Evolutionary conservation across 2,329 filamentous ascomycete genomes (phyloP), one percentile per base, ranked within the genome.

Genomic region (Pyrenophora tritici-repentis): DNA sequence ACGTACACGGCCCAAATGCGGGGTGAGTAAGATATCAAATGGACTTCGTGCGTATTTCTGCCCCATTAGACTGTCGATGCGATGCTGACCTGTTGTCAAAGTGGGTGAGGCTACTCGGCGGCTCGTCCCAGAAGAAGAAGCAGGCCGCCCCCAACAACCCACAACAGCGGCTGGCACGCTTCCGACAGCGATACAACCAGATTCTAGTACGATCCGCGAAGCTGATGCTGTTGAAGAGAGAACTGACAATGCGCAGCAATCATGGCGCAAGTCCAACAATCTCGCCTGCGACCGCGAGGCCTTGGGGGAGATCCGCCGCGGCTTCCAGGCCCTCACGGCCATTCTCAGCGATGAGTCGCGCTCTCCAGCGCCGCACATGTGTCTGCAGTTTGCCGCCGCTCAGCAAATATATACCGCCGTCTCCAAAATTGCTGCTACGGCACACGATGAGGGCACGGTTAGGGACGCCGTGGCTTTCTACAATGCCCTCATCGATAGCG

Each of bases 331-430:
- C 41, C 73, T 87, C 20, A 83, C 81, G 52, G 76, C 78, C 61
- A 87, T 96, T 65, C 86, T 97, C 58, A 87, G 85, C 76, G 91
- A 97, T 76, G 93, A 97, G 76, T 90, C 89, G 53, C 88, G 91
- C 60, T 86, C 91, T 36, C 91, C 92, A 4, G 83, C 91, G 20
- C 93, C 93, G 6, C 93, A 97, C 73, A 89, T 92, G 3, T 99
- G 94, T 76, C 89, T 97, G 32, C 83, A 87, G 64, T 97, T 93
- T 75, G 89, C 90, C 53, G 86, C 91, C 31, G 84, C 86, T 46
- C 90, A 92, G 62, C 90, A 96, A 72, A 89, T 97, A 43, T 99
- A 96, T 72, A 86, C 91, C 4, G 88, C 90, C 10, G 87, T 97
- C 58, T 89, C 90, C 57, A 91, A 96, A 76, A 91, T 97, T 62